A percentile compares a stretch with the other conserved stretches of the same genome.
Evolutionary conservation across 495 filamentous ascomycete species (phyloP).

Genomic region (Penicillium salamii): DNA sequence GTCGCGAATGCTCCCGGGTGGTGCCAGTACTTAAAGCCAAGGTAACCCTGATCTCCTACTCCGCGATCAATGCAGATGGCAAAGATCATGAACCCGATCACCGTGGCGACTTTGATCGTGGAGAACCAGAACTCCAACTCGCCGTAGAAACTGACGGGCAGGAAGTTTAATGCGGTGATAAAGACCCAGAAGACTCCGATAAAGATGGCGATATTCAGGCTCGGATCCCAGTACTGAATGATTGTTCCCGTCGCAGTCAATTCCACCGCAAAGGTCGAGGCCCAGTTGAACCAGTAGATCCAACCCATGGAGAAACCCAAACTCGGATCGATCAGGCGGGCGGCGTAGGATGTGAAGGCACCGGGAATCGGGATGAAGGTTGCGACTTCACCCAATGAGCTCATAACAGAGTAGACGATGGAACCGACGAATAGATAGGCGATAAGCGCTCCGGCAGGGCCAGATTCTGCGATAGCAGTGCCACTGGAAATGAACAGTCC

Average conservation of each 20-base stretch:
- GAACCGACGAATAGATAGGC: constrained; percentile 58
- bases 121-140: constrained; percentile 65
- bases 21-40: constrained; percentile 60
- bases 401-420: constrained; percentile 53
- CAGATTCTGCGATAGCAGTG: constrained; percentile 56
- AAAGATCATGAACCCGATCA: constrained; percentile 57
- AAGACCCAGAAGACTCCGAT: constrained; percentile 66
- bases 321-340: constrained; percentile 63
- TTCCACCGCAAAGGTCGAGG: constrained; percentile 66
- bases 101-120: constrained; percentile 54
- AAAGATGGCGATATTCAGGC: constrained; percentile 58
- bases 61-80: constrained; percentile 59
- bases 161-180: constrained; percentile 59
- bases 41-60: constrained; percentile 52
- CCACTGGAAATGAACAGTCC: constrained; percentile 67
- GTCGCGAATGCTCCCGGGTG: constrained; percentile 60
- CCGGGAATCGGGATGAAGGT: constrained; percentile 70
- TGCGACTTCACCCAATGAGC: constrained; percentile 61
- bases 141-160: constrained; percentile 50
- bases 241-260: constrained; percentile 65
- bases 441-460: constrained; percentile 62
- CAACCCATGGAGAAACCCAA: constrained; percentile 73
- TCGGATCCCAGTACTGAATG: constrained; percentile 64
- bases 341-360: constrained; percentile 66
- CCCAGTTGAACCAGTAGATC: constrained; percentile 59